Conservation (phyloP, 2,329 filamentous ascomycete species). For the Fusarium begoniae region DNA sequence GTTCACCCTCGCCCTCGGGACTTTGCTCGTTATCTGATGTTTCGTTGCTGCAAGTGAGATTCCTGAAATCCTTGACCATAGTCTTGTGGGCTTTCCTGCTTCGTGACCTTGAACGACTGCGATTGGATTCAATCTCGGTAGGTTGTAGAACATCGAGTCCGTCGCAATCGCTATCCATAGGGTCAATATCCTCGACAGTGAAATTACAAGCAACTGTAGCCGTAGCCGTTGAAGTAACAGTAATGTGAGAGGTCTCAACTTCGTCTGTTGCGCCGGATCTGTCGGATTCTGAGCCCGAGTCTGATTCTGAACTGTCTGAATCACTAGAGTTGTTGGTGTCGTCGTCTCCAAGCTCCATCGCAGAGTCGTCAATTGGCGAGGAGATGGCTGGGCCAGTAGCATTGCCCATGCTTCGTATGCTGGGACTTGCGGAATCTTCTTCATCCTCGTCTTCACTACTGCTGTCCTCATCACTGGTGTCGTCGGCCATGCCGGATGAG, state of each 20-base stretch:
- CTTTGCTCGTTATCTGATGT: slow-evolving; percentile 50
- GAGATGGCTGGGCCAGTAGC: slow-evolving; percentile 22
- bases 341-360: slow-evolving; percentile 23
- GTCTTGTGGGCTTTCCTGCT: slow-evolving; percentile 52
- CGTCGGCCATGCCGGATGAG: slow-evolving; percentile 39
- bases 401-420: slow-evolving; percentile 41
- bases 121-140: slow-evolving; percentile 57
- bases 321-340: slow-evolving; percentile 27
- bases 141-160: slow-evolving; percentile 55
- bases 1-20: slow-evolving; percentile 47
- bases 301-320: slow-evolving; percentile 33
- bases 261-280: slow-evolving; percentile 39
- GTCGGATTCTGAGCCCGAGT: slow-evolving; percentile 36
- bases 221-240: slow-evolving; percentile 21
- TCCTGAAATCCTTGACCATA: slow-evolving; percentile 56
- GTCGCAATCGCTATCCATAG: slow-evolving; percentile 56
- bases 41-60: slow-evolving; percentile 57
- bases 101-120: slow-evolving; percentile 53
- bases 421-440: slow-evolving; percentile 38
- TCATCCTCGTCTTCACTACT: slow-evolving; percentile 38
- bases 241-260: slow-evolving; percentile 35
- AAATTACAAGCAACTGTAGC: slow-evolving; percentile 45
- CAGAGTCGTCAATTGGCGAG: slow-evolving; percentile 22
- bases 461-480: slow-evolving; percentile 37
- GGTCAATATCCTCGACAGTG: slow-evolving; percentile 58